Evolutionary conservation across 306 rosid species (phyloP), one percentile per base, ranked within the genome.

Genomic region (Ochetophila trinervis): DNA sequence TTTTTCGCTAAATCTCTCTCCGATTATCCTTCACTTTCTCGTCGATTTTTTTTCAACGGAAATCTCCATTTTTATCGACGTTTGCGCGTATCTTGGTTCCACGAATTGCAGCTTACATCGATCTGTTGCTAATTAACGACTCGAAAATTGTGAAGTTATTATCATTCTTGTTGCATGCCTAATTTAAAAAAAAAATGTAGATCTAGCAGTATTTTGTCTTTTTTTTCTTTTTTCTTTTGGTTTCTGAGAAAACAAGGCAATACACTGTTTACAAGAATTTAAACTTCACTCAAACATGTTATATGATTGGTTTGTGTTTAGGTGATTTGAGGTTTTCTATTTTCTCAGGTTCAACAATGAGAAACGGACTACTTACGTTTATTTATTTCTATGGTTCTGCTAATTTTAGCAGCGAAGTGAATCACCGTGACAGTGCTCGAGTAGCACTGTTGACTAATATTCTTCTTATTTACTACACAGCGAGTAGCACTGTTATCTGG

Each of bases 61-160:
- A 40, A 40, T 36, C 22, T 45, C 35, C 22, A 5, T 8, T 44
- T 36, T n/a, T 0, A 2, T 45, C 23, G 30, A 24, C 53, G n/a
- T 74, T 61, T 68, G 35, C 62, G 47, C 65, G 12, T 23, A 13
- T 18, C 50, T 36, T 15, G 65, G 14, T 21, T 32, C 36, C 3
- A 2, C 53, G 37, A 35, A 37, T 49, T 35, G 12, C 63, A 51
- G 24, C 54, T 53, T 1, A 12, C n/a, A 77, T 71, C 34, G 84
- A 80, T 83, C 78, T 69, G 59, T 64, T 3, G 11, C 0, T 64
- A 8, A 42, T 70, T 53, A 17, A 13, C 36, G 40, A 32, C 17
- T n/a, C 14, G 0, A 14, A 42, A 4, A 4, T 35, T 47, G 11
- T 22, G 50, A 3, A 6, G 16, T 42, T 27, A 3, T 9, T 37